Conservation (phyloP, 192 early-diverging fungal genomes). For the Chytriomyces sp. region DNA sequence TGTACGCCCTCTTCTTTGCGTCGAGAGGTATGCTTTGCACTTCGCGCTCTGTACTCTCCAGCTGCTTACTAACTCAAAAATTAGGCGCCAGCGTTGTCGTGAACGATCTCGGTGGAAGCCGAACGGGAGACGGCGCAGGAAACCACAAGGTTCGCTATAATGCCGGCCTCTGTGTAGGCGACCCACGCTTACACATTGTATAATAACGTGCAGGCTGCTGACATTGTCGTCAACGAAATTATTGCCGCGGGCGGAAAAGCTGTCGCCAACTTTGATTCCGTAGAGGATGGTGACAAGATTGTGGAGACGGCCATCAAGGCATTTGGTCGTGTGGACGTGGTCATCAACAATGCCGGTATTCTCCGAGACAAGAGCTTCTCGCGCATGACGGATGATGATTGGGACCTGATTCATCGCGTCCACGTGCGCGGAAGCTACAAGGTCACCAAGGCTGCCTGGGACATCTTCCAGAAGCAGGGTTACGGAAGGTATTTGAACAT, state of each 20-base stretch:
- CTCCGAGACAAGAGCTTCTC: slow-evolving; percentile 96
- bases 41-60: too few relatives aligned
- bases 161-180: background rate
- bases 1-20: slow-evolving; percentile 91
- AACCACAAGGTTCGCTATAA: slow-evolving; percentile 45
- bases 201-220: slow-evolving; percentile 68
- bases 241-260: slow-evolving; percentile 83
- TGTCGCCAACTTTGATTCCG: slow-evolving; percentile 96
- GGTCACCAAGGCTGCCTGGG: slow-evolving; percentile 97
- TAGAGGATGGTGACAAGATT: slow-evolving; percentile 97
- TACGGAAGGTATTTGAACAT: slow-evolving; percentile 68
- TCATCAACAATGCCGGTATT: slow-evolving; percentile 96
- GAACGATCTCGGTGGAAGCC: slow-evolving; percentile 88
- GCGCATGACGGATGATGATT: slow-evolving; percentile 97
- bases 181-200: background rate
- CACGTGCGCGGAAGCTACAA: slow-evolving; percentile 95
- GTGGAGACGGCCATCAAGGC: slow-evolving; percentile 94
- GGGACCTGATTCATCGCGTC: slow-evolving; percentile 90
- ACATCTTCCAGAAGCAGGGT: slow-evolving; percentile 92
- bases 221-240: slow-evolving; percentile 95
- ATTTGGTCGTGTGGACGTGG: slow-evolving; percentile 91
- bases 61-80: background rate
- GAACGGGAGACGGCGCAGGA: slow-evolving; percentile 75
- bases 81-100: slow-evolving; percentile 91
- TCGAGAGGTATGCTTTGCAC: slow-evolving; percentile 57